These are phyloP conservation scores for Rhodomyrtus psidioides DNA, from an alignment of 441 rosid genomes.

Conservation along the genomic window DNA sequence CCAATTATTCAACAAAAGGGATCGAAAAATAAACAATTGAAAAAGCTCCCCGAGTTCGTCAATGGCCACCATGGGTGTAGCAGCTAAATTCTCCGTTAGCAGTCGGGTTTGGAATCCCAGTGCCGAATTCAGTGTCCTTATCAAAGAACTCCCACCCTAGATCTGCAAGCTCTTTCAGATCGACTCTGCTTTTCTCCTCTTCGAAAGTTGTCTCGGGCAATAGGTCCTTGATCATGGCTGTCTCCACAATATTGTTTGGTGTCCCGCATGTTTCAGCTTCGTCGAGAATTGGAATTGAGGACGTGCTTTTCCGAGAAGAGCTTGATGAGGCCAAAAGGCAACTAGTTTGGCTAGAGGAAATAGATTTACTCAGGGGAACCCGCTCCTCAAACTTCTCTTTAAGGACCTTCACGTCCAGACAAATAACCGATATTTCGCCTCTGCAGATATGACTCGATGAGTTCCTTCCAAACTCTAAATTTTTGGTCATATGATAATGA, in stretches of 20 bases:
- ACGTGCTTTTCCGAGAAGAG: constrained; percentile 42
- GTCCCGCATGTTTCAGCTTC: constrained; percentile 15
- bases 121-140: constrained; percentile 1
- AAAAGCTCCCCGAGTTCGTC: background rate
- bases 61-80: background rate
- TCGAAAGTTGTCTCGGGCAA: constrained; percentile 5
- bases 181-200: constrained; percentile 11
- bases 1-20: background rate
- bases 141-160: constrained; percentile 69
- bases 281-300: constrained; percentile 22
- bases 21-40: background rate
- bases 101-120: background rate
- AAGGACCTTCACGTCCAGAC: constrained; percentile 69
- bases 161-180: constrained; percentile 27
- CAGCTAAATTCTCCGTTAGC: background rate
- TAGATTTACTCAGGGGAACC: constrained; percentile 65
- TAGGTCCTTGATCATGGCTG: background rate
- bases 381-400: constrained; percentile 69
- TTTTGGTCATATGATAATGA: background rate
- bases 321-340: constrained; percentile 74
- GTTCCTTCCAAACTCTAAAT: background rate
- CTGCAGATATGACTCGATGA: constrained; percentile 25
- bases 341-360: constrained; percentile 78
- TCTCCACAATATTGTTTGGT: constrained; percentile 1
- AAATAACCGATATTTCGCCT: constrained; percentile 89